Percentiles rank a stretch among this genome's conserved stretches.
Conservation (phyloP, 2,329 filamentous ascomycete species). For the Aotearoamyces nothofagi region DNA sequence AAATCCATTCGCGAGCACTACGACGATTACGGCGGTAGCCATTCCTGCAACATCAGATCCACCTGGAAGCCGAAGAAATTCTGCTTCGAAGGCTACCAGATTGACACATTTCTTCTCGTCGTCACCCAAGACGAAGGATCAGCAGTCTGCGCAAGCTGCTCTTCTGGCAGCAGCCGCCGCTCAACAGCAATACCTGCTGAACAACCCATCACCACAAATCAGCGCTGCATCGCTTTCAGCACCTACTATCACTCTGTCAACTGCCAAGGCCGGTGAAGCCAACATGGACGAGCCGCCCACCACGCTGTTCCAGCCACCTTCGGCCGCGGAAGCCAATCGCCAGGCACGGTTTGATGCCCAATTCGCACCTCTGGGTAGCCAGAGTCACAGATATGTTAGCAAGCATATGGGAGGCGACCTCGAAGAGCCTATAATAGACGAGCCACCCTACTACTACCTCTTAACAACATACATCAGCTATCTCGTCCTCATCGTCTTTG, state of each 20-base stretch:
- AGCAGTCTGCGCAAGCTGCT: slow-evolving; percentile 48
- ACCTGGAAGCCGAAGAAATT: slow-evolving; percentile 32
- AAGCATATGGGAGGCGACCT: slow-evolving; percentile 71
- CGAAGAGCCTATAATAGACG: slow-evolving; percentile 75
- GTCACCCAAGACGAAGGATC: slow-evolving; percentile 60
- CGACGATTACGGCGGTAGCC: slow-evolving; percentile 14
- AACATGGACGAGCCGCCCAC: slow-evolving; percentile 59
- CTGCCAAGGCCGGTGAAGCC: slow-evolving; percentile 62
- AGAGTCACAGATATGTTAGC: slow-evolving; percentile 78
- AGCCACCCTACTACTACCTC: slow-evolving; percentile 92
- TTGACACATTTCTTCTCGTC: slow-evolving; percentile 73
- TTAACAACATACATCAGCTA: slow-evolving; percentile 98
- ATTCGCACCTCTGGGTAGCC: slow-evolving; percentile 72
- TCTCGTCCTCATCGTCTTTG: slow-evolving; percentile 85
- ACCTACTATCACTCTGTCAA: slow-evolving; percentile 84
- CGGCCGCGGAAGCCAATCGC: slow-evolving; percentile 64
- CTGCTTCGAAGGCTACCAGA: slow-evolving; percentile 56
- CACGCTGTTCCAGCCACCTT: slow-evolving; percentile 76
- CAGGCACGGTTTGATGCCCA: slow-evolving; percentile 72
- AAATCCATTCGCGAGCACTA: slow-evolving; percentile 19
- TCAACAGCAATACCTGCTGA: slow-evolving; percentile 39
- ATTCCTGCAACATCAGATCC: slow-evolving; percentile 14
- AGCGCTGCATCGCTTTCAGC: slow-evolving; percentile 61
- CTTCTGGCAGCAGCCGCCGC: slow-evolving; percentile 45
- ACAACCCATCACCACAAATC: slow-evolving; percentile 43